phyloP scores from a whole-genome alignment of 345 rosid species.

The Aquilaria yunnanensis region DNA sequence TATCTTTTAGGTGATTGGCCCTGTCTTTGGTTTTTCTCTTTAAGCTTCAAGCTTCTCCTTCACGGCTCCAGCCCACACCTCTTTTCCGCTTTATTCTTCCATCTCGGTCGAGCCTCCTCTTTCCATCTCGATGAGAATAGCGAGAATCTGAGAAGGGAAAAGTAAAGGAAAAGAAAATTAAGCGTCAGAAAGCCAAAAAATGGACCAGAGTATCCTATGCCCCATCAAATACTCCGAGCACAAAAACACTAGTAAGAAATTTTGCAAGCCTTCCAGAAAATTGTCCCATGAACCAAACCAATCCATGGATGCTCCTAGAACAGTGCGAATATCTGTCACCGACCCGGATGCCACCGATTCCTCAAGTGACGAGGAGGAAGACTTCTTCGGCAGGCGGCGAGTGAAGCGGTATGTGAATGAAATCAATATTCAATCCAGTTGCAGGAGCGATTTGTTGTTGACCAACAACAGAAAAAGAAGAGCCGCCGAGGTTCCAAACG shows the following conservation, averaged over 20 bases:
- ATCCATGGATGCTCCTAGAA: constrained; percentile 9
- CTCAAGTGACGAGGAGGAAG: constrained; percentile 76
- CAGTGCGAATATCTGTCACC: constrained; percentile 50
- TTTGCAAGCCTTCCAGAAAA: constrained; percentile 23
- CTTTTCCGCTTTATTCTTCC: constrained; percentile 2
- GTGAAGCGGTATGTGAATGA: constrained; percentile 70
- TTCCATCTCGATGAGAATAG: constrained; percentile 16
- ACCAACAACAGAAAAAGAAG: constrained; percentile 25
- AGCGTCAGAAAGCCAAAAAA: neutral
- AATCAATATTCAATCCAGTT: constrained; percentile 49
- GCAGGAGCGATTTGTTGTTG: constrained; percentile 11
- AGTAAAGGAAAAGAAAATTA: neutral
- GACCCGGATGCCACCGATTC: constrained; percentile 93
- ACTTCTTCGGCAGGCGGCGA: constrained; percentile 31
- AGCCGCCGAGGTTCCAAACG: constrained; percentile 13
- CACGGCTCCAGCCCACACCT: constrained; percentile 4
- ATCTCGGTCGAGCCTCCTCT: neutral
- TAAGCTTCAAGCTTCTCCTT: constrained; percentile 16
- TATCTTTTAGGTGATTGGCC: constrained; percentile 13
- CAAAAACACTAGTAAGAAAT: constrained; percentile 40
- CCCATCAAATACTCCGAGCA: constrained; percentile 72
- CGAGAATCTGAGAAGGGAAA: constrained; percentile 10
- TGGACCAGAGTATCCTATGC: constrained; percentile 41
- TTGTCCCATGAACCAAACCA: constrained; percentile 7
- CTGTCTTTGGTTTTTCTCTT: constrained; percentile 3